Evolutionary conservation across 192 early-diverging fungal species (phyloP).

Genomic region (Coemansia furcata): DNA sequence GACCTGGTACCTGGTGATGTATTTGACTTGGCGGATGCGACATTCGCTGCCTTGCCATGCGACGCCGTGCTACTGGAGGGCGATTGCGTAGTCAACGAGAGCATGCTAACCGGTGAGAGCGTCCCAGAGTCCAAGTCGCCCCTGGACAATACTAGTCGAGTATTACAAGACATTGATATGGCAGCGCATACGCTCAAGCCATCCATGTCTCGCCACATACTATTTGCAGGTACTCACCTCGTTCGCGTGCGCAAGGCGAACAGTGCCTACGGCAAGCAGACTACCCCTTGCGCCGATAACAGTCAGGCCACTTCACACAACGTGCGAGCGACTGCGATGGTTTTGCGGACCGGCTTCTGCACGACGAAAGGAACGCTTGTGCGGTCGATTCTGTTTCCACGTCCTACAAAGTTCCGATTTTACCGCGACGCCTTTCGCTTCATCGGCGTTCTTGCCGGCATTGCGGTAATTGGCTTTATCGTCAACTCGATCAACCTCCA

Average conservation of each 20-base stretch:
- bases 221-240: constrained; percentile 92
- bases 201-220: constrained; percentile 74
- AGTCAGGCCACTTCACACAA: neutral
- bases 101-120: constrained; percentile 97
- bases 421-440: constrained; percentile 94
- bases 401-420: constrained; percentile 89
- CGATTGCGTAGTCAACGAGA: constrained; percentile 96
- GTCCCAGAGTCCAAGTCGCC: constrained; percentile 89
- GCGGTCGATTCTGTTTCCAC: constrained; percentile 93
- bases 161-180: constrained; percentile 28
- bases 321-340: constrained; percentile 69
- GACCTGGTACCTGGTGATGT: constrained; percentile 95
- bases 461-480: constrained; percentile 81
- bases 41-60: constrained; percentile 70
- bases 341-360: constrained; percentile 88
- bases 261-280: constrained; percentile 7
- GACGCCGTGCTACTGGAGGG: constrained; percentile 89
- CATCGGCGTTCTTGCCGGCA: constrained; percentile 79
- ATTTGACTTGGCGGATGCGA: constrained; percentile 64
- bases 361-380: constrained; percentile 93
- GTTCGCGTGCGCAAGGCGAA: constrained; percentile 63
- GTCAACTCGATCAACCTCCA: constrained; percentile 84
- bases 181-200: constrained; percentile 39
- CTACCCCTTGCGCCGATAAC: neutral
- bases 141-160: constrained; percentile 23